Conservation (phyloP, 805 yeast species). For the Cyberlindnera misumaiensis region DNA sequence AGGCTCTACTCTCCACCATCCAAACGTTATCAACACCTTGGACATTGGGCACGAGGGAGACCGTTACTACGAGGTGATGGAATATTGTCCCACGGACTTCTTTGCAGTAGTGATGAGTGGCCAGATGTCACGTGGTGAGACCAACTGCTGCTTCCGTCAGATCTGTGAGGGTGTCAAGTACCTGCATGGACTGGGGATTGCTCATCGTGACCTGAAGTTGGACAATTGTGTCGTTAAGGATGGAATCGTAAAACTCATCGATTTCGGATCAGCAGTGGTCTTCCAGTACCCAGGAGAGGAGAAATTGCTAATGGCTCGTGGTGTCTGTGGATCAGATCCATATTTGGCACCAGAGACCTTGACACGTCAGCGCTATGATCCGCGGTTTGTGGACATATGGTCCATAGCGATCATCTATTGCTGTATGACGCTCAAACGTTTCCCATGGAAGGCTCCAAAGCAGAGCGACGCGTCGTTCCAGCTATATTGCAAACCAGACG, state of each 20-base stretch:
- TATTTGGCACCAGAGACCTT: conserved; percentile 80
- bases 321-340: conserved; percentile 82
- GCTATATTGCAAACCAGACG: conserved; percentile 60
- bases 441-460: conserved; percentile 84
- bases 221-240: conserved; percentile 75
- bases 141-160: conserved; percentile 76
- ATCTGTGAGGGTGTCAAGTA: conserved; percentile 65
- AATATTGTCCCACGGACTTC: conserved; percentile 77
- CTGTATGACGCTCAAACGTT: conserved; percentile 78
- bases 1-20: conserved; percentile 76
- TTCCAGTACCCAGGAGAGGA: conserved; percentile 71
- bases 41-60: conserved; percentile 55
- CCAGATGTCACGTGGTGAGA: conserved; percentile 72
- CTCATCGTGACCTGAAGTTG: conserved; percentile 76
- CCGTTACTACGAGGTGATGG: conserved; percentile 78
- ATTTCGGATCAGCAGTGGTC: conserved; percentile 80
- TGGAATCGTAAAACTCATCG: conserved; percentile 73
- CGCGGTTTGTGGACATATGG: conserved; percentile 79
- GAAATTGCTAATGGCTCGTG: conserved; percentile 54
- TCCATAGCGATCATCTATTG: conserved; percentile 79
- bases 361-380: conserved; percentile 47
- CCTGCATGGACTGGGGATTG: conserved; percentile 70
- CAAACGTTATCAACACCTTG: conserved; percentile 71
- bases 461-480: conserved; percentile 63
- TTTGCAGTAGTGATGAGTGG: conserved; percentile 87